Conservation (phyloP, 148 eudicot genomes). For the Heliamphora exappendiculata region DNA sequence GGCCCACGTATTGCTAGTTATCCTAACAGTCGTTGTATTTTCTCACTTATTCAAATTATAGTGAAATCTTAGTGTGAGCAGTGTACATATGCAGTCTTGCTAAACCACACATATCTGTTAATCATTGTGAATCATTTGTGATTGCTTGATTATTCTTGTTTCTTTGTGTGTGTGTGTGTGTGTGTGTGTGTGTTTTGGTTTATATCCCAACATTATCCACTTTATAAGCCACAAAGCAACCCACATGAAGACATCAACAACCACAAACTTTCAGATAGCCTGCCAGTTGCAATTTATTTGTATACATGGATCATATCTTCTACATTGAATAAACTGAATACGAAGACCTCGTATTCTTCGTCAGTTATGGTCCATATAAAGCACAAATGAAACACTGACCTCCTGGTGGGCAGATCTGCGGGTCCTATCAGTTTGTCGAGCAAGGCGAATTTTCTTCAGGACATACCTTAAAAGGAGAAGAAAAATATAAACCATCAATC, state of each 20-base stretch:
- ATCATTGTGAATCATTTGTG: no score
- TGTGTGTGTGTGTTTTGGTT: no score
- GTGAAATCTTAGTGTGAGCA: no score
- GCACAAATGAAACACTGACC: constrained; percentile 32
- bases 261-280: background rate
- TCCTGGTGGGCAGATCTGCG: constrained; percentile 95
- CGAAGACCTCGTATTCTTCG: background rate
- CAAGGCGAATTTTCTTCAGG: constrained; percentile 90
- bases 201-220: no score
- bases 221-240: background rate
- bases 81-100: no score
- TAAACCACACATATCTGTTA: no score
- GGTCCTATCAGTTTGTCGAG: constrained; percentile 89
- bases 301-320: background rate
- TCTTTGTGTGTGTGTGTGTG: no score
- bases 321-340: background rate
- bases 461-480: constrained; percentile 57
- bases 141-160: no score
- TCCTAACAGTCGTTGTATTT: no score
- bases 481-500: background rate
- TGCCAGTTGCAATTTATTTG: background rate
- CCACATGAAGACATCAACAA: background rate
- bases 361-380: background rate
- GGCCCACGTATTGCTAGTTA: no score
- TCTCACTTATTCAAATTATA: no score